These are phyloP conservation scores for Pleurotus pulmonarius DNA, from an alignment of 768 basidiomycete species.

Conservation along the genomic window DNA sequence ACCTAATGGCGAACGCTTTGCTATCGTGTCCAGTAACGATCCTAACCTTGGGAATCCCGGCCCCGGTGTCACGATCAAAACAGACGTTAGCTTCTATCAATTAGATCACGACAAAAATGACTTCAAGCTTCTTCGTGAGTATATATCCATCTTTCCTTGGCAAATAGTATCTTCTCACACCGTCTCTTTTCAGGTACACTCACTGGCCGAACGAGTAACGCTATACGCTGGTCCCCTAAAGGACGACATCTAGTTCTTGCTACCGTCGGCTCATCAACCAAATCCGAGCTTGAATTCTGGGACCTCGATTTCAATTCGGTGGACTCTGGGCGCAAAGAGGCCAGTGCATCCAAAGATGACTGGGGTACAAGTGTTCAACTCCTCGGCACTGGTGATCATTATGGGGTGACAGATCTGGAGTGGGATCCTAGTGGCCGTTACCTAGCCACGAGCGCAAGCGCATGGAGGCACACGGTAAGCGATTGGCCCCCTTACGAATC, in stretches of 20 bases:
- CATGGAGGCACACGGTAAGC: constrained; percentile 90
- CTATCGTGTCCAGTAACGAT: constrained; percentile 90
- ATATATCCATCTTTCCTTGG: constrained; percentile 9
- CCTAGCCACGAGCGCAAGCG: constrained; percentile 88
- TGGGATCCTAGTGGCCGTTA: constrained; percentile 98
- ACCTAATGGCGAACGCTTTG: constrained; percentile 95
- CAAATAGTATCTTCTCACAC: constrained; percentile 6
- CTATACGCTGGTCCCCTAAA: constrained; percentile 93
- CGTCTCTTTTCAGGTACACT: constrained; percentile 54
- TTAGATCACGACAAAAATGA: constrained; percentile 90
- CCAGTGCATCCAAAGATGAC: constrained; percentile 56
- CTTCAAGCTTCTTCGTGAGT: constrained; percentile 83
- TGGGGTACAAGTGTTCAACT: constrained; percentile 87
- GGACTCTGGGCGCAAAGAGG: constrained; percentile 46
- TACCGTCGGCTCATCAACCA: constrained; percentile 90
- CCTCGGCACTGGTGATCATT: constrained; percentile 87
- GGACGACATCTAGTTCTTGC: constrained; percentile 95
- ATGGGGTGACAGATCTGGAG: constrained; percentile 94
- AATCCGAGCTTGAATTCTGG: constrained; percentile 99
- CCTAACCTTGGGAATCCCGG: constrained; percentile 89
- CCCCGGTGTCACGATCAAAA: constrained; percentile 93
- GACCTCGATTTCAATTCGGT: constrained; percentile 86
- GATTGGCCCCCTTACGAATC: constrained; percentile 5
- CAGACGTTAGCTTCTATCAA: constrained; percentile 94
- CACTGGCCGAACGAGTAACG: constrained; percentile 82